Conservation (phyloP, 2,329 filamentous ascomycete genomes). For the Venturia effusa region DNA sequence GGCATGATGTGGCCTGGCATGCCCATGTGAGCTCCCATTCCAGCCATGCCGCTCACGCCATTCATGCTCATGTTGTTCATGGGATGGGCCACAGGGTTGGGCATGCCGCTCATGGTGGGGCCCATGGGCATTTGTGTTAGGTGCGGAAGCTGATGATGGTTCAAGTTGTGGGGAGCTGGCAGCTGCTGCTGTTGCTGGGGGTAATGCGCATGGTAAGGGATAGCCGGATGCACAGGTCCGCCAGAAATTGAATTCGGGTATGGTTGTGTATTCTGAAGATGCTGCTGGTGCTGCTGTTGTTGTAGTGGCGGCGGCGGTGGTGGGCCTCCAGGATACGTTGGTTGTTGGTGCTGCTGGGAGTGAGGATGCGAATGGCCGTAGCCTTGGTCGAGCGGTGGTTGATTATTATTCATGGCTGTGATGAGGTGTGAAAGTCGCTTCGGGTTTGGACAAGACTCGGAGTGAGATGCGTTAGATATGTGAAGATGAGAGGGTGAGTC, state of each 20-base stretch:
- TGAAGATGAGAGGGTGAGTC: neutral
- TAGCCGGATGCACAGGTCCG: neutral
- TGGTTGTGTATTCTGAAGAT: neutral
- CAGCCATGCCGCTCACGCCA: neutral
- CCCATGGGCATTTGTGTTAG: neutral
- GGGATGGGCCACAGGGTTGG: neutral
- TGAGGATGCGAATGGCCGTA: neutral
- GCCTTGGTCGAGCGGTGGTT: neutral
- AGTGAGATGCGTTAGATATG: neutral
- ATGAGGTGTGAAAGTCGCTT: neutral
- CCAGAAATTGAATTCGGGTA: neutral
- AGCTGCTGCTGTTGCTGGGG: neutral
- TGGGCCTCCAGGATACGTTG: neutral
- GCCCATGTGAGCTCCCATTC: neutral
- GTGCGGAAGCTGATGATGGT: neutral
- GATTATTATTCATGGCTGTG: neutral
- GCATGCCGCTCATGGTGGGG: neutral
- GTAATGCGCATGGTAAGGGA: neutral
- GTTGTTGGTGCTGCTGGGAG: neutral
- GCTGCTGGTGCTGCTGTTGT: neutral
- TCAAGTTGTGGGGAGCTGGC: neutral
- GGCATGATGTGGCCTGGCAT: neutral
- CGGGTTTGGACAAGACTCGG: too few relatives aligned
- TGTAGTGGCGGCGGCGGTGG: neutral
- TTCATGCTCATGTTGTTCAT: slow-evolving; percentile 3